Evolutionary conservation across 495 filamentous ascomycete species (phyloP).

Genomic region (Neurospora terricola): DNA sequence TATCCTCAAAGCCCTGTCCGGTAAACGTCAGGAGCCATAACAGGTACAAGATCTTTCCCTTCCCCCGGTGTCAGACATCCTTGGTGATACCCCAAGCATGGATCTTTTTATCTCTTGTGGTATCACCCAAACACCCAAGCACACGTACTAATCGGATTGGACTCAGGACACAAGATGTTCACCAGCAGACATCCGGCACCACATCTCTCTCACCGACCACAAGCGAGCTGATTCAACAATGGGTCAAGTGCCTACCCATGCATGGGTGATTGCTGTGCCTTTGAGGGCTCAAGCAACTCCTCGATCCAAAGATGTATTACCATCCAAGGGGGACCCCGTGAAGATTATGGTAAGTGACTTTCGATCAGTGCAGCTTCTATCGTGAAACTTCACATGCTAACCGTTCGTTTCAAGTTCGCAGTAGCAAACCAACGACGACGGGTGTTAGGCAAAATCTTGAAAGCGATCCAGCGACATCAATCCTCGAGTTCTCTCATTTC

Average conservation of each 20-base stretch:
- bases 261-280: neutral
- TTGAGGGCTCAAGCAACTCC: neutral
- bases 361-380: neutral
- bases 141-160: neutral
- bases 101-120: neutral
- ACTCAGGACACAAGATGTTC: neutral
- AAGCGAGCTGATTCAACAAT: neutral
- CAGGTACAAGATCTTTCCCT: neutral
- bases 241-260: neutral
- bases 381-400: neutral
- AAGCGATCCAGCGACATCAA: neutral
- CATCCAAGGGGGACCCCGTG: accelerated
- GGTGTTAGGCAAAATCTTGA: neutral
- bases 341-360: neutral
- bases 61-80: neutral
- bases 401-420: neutral
- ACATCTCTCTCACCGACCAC: neutral
- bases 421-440: neutral
- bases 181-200: neutral
- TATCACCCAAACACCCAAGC: neutral
- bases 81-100: neutral
- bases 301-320: neutral
- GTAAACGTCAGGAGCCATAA: neutral
- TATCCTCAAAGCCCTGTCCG: neutral
- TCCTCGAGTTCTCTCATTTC: neutral